Percentiles rank a stretch among this genome's conserved stretches.
Evolutionary conservation across 352 stramenopile genomes (phyloP).

Genomic region (Pythium myriotylum): DNA sequence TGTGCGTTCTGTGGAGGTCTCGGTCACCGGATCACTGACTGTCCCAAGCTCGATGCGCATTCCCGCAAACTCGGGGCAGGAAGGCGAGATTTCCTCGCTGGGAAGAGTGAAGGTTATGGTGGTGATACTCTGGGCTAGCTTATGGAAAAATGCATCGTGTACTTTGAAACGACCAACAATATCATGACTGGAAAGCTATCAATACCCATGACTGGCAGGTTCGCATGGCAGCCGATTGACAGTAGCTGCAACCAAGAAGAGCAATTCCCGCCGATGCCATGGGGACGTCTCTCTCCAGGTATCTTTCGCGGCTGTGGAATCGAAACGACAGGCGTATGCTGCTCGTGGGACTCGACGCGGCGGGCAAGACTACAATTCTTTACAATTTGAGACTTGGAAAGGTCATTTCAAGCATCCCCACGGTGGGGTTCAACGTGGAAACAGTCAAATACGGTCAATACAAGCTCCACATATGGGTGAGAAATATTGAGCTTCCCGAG

Average conservation of each 20-base stretch:
- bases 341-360: slow-evolving; percentile 74
- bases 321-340: slow-evolving; percentile 76
- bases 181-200: slow-evolving; percentile 3
- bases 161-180: slow-evolving; percentile 15
- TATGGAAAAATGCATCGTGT: slow-evolving; percentile 7
- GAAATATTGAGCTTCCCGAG: too few relatives aligned
- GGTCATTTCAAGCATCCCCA: slow-evolving; percentile 78
- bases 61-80: slow-evolving; percentile 93
- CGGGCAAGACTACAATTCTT: slow-evolving; percentile 83
- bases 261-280: slow-evolving; percentile 49
- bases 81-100: slow-evolving; percentile 93
- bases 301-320: slow-evolving; percentile 71
- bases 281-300: slow-evolving; percentile 69
- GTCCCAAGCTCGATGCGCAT: slow-evolving; percentile 98
- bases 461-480: slow-evolving; percentile 82
- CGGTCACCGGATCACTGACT: slow-evolving; percentile 98
- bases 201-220: slow-evolving; percentile 12
- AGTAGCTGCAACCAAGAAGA: neutral
- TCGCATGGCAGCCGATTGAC: neutral
- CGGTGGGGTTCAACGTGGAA: slow-evolving; percentile 84
- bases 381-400: slow-evolving; percentile 81
- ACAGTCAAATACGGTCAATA: slow-evolving; percentile 71
- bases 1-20: slow-evolving; percentile 99
- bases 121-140: slow-evolving; percentile 89
- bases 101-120: slow-evolving; percentile 92